A percentile compares a stretch with the other conserved stretches of the same genome.
These are phyloP conservation scores for Coccomyxa sp. DNA, from an alignment of 139 green algal genomes.

Conservation along the genomic window DNA sequence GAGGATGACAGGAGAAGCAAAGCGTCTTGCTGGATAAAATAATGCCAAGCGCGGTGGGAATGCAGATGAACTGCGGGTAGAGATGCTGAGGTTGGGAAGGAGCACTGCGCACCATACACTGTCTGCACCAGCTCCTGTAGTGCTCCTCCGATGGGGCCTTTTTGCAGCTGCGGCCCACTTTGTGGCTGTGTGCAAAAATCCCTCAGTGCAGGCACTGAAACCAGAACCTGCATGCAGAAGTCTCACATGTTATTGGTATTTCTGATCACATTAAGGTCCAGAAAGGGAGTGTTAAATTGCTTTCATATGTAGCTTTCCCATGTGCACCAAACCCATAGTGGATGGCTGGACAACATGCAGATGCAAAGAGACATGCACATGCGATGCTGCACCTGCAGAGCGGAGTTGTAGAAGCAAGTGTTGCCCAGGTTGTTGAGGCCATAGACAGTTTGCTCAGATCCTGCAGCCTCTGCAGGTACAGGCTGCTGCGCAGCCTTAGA, in stretches of 20 bases:
- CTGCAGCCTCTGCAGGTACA: no score
- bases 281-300: no score
- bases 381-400: conserved; percentile 33
- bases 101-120: not conserved
- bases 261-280: no score
- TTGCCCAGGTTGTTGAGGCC: conserved; percentile 52
- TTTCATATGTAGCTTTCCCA: no score
- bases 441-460: not conserved
- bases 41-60: not conserved
- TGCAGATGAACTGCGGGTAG: not conserved
- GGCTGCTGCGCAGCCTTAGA: no score
- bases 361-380: not conserved
- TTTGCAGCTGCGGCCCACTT: not conserved
- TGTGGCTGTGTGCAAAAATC: conserved; percentile 1
- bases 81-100: not conserved
- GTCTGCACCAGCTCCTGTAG: conserved; percentile 14
- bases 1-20: not conserved
- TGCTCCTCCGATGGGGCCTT: conserved; percentile 13
- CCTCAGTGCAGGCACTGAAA: conserved; percentile 9
- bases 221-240: conserved; percentile 8
- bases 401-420: conserved; percentile 65
- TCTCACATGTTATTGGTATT: no score
- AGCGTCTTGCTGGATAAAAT: no score
- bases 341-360: not conserved
- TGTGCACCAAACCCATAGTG: no score